Percentiles rank a stretch among this genome's conserved stretches.
These are phyloP conservation scores for Pilaira anomala DNA, from an alignment of 192 early-diverging fungal genomes.

Conservation along the genomic window DNA sequence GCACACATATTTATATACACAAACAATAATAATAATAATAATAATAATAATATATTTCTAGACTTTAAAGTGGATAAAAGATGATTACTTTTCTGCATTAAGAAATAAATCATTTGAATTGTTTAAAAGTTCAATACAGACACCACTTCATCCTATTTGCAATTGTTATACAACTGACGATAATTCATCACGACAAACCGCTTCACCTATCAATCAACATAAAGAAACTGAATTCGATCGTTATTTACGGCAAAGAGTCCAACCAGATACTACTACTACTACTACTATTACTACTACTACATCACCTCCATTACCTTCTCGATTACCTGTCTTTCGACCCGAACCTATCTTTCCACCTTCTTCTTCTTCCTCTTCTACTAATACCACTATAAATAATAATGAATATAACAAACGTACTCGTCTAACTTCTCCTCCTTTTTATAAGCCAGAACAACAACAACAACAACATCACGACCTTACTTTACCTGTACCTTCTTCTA, in stretches of 20 bases:
- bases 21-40: neutral
- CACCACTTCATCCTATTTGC: slow-evolving; percentile 9
- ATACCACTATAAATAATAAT: neutral
- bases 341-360: slow-evolving; percentile 10
- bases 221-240: slow-evolving; percentile 24
- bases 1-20: too few relatives aligned
- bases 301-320: slow-evolving; percentile 12
- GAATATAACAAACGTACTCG: neutral
- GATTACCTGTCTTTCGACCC: slow-evolving; percentile 4
- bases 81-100: slow-evolving; percentile 22
- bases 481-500: neutral
- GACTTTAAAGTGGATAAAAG: slow-evolving; percentile 25
- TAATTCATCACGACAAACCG: neutral
- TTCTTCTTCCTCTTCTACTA: neutral
- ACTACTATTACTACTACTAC: neutral
- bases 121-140: neutral
- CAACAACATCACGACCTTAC: neutral
- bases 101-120: slow-evolving; percentile 17
- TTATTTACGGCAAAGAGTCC: slow-evolving; percentile 17
- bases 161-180: slow-evolving; percentile 11
- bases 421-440: neutral
- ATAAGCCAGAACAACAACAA: neutral
- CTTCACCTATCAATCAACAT: neutral
- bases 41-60: neutral
- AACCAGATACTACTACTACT: neutral